A percentile compares a stretch with the other conserved stretches of the same genome.
Conservation (phyloP, 2,329 filamentous ascomycete species). For the Aspergillus versicolor region DNA sequence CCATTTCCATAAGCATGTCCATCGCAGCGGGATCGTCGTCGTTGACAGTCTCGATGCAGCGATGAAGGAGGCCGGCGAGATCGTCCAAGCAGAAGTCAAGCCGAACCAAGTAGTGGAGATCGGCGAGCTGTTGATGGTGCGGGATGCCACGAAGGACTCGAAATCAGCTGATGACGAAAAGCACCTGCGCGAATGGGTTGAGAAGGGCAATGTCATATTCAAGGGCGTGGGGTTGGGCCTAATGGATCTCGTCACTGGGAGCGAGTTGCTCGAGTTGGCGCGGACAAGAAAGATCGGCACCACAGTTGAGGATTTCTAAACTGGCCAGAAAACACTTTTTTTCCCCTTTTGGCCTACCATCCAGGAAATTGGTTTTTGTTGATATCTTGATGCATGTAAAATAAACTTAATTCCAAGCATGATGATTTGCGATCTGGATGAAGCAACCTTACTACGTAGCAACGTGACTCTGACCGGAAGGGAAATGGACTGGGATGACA, state of each 20-base stretch:
- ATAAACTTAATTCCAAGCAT: constrained; percentile 2
- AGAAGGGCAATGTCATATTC: constrained; percentile 65
- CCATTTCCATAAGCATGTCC: constrained; percentile 52
- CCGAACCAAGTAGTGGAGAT: constrained; percentile 80
- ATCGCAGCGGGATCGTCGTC: constrained; percentile 60
- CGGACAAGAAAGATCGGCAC: constrained; percentile 56
- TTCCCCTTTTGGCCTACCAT: not conserved
- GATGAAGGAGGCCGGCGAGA: constrained; percentile 79
- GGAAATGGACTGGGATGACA: constrained; percentile 7
- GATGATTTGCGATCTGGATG: constrained; percentile 2
- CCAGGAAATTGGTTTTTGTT: constrained; percentile 1
- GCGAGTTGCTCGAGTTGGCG: constrained; percentile 57
- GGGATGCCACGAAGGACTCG: constrained; percentile 45
- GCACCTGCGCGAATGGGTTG: constrained; percentile 58
- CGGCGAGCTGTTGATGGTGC: constrained; percentile 73
- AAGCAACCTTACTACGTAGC: not conserved
- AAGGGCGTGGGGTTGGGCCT: constrained; percentile 68
- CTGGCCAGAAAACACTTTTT: not conserved
- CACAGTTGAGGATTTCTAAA: constrained; percentile 43
- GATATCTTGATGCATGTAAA: not conserved
- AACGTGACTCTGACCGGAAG: constrained; percentile 3
- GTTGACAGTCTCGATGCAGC: constrained; percentile 74
- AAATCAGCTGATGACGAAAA: constrained; percentile 34
- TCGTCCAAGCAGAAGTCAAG: constrained; percentile 72
- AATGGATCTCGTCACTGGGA: constrained; percentile 67